These are phyloP conservation scores for Backusella tuberculispora DNA, from an alignment of 192 early-diverging fungal species.

Conservation along the genomic window DNA sequence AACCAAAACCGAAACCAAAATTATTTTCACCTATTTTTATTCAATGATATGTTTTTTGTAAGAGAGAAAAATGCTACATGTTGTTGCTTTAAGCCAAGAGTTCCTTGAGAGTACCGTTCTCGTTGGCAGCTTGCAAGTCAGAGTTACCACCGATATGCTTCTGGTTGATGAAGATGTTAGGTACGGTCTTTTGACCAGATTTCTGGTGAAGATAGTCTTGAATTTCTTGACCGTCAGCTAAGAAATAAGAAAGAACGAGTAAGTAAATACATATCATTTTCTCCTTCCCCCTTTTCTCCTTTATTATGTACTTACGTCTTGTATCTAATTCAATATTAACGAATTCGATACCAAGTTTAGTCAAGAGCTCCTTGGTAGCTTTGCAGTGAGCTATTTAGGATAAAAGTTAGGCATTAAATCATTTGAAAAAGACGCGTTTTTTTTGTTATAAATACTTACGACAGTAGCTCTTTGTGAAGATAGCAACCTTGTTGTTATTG, in stretches of 20 bases:
- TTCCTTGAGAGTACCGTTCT: slow-evolving; percentile 45
- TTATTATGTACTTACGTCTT: slow-evolving; percentile 40
- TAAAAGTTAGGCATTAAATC: neutral
- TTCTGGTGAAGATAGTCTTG: slow-evolving; percentile 57
- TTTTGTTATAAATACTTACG: slow-evolving; percentile 41
- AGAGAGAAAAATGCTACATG: neutral
- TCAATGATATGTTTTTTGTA: neutral
- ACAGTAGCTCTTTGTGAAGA: slow-evolving; percentile 83
- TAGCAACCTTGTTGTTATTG: slow-evolving; percentile 53
- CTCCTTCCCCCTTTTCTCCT: neutral
- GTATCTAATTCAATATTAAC: slow-evolving; percentile 59
- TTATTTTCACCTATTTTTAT: neutral
- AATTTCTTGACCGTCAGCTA: slow-evolving; percentile 54
- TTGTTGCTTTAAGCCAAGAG: slow-evolving; percentile 36
- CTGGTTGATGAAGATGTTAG: slow-evolving; percentile 71
- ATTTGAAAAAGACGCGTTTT: neutral
- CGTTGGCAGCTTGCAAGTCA: slow-evolving; percentile 49
- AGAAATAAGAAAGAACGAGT: neutral
- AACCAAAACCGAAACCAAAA: neutral
- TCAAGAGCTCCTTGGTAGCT: slow-evolving; percentile 54
- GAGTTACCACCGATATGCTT: slow-evolving; percentile 73
- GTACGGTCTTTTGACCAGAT: slow-evolving; percentile 72
- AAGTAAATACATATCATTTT: neutral
- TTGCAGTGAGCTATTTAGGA: slow-evolving; percentile 54
- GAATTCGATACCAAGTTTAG: slow-evolving; percentile 41